phyloP scores from a whole-genome alignment of 495 filamentous ascomycete genomes.

The Platismatia glauca region DNA sequence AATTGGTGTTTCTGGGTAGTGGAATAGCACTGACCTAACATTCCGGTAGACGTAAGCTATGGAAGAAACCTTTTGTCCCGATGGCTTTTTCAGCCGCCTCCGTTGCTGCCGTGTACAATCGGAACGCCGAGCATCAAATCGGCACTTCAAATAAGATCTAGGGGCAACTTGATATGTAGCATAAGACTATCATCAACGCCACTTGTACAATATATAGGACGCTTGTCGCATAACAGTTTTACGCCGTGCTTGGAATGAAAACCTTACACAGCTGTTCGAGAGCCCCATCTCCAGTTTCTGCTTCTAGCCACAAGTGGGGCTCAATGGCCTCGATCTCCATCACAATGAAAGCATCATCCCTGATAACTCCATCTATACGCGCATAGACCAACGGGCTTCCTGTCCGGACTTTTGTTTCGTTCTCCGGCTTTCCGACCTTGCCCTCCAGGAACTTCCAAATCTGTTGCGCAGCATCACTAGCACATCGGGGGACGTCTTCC shows the following conservation, averaged over 20 bases:
- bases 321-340: constrained; percentile 9
- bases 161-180: no score
- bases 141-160: no score
- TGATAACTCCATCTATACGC: constrained; percentile 3
- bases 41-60: no score
- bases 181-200: no score
- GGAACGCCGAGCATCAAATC: no score
- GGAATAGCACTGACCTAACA: no score
- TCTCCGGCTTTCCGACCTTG: background rate
- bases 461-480: background rate
- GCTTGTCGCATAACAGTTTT: background rate
- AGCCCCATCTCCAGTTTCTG: background rate
- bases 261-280: constrained; percentile 3
- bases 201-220: background rate
- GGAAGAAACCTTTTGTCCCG: no score
- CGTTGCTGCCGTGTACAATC: no score
- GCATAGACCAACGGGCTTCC: constrained; percentile 1
- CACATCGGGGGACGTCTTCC: background rate
- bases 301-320: constrained; percentile 3
- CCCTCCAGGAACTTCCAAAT: background rate
- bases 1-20: no score
- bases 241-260: background rate
- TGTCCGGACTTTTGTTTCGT: background rate
- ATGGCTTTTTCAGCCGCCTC: no score
- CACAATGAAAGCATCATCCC: background rate